Base-by-base conservation (phyloP, 1,284 basidiomycete genomes). In the Cutaneotrichosporon arboriforme region DNA sequence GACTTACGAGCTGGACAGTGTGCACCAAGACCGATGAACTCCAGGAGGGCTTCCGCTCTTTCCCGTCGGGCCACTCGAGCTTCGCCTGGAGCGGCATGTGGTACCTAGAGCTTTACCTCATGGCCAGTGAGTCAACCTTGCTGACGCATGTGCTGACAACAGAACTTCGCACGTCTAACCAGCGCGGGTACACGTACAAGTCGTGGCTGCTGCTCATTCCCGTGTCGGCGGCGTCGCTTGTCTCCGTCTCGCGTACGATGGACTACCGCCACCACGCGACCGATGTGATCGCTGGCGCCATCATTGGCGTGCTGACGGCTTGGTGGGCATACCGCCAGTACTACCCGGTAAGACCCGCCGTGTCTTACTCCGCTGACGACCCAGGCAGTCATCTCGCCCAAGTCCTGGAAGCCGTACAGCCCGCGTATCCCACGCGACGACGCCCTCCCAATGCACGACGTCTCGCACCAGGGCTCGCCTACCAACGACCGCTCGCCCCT, bases 51-150 rank as follows among this genome's bases (percentile, higher is more conserved):
- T 97, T 91, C 78, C 81, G 89, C 58, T 89, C 86, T 64, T 97
- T 98, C 74, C 90, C 89, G 1, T 89, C 86, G 38, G 94, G 94
- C 1, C 96, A 98, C 76, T 84, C 89, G 1, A 89, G 87, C 65
- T 73, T 75, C 46, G 66, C 66, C 15, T 75, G 70, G 70, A 59
- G 60, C 20, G 73, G 75, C 26, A 70, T 75, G 68, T 64, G 67
- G 65, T 75, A 70, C 60, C 55, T 76, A 33, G 64, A 68, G 38
- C 58, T 70, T 82, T 90, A 74, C 39, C 81, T 78, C 8, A 54
- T 61, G 8, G 63, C 67, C 10, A 73, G 71, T 71, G 54, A 58
- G 71, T 66, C 7, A 9, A 13, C 12, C 10, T 8, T 26, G 3
- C 8, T 14, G 47, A n/a, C 12, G 33, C 31, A 41, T 22, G 10